Evolutionary conservation across 768 basidiomycete genomes (phyloP), one percentile per base, ranked within the genome.

Genomic region (Russula virescens): DNA sequence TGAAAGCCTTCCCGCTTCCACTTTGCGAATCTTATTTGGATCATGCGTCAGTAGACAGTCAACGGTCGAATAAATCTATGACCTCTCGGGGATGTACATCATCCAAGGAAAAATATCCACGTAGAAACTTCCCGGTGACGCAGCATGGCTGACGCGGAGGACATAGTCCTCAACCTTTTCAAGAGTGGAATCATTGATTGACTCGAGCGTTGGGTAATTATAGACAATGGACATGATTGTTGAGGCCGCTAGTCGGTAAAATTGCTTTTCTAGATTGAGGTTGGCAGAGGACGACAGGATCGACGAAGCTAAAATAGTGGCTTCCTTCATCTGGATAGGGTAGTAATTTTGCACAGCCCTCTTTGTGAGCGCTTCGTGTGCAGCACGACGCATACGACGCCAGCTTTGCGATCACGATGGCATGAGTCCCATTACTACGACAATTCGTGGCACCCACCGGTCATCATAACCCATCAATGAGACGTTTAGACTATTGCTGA

Each of bases 351-450:
- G 51, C 1, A 69, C 61, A 3, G 61, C 63, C 8, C 61, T 58
- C 48, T 69, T 69, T 58, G 65, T 70, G 26, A 76, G 69, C 2
- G 71, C 70, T 53, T 73, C 74, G 52, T 75, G 72, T 3, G 70
- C 68, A 3, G 72, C 71, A 13, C 73, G 69, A 28, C n/a, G n/a
- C n/a, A n/a, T n/a, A n/a, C n/a, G n/a, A n/a, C n/a, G n/a, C n/a
- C n/a, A n/a, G n/a, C n/a, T 73, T 73, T 70, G 8, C 71, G 66
- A 21, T 1, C 35, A 23, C 5, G 9, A 35, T 21, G 16, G 31
- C 14, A 6, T 16, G 34, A n/a, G n/a, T 31, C 35, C 25, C 45
- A 1, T 56, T 14, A 34, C n/a, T 35, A 35, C n/a, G n/a, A 34
- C 2, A 2, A 21, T 0, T 5, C 3, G 19, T 0, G 3, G 4